These are phyloP conservation scores for Sphenostylis stenocarpa DNA, from an alignment of 306 rosid species.

Conservation along the genomic window DNA sequence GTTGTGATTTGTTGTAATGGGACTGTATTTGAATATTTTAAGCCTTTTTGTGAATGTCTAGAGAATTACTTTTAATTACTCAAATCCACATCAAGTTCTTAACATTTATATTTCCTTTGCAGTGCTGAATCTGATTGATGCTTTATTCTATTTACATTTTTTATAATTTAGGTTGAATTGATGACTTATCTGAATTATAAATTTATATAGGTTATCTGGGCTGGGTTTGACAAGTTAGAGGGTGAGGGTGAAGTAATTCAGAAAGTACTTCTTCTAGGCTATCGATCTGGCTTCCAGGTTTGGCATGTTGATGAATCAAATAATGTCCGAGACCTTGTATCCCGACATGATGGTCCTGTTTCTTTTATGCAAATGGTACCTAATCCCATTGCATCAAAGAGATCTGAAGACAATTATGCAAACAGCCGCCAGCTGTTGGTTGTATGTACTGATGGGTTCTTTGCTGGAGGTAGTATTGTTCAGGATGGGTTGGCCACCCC, in stretches of 20 bases:
- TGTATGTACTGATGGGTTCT: conserved; percentile 75
- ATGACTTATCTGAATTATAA: conserved; percentile 18
- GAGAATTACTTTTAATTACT: background rate
- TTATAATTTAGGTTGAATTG: background rate
- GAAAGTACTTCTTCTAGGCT: conserved; percentile 85
- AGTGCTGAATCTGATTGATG: background rate
- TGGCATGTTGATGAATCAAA: conserved; percentile 98
- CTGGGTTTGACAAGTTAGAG: conserved; percentile 94
- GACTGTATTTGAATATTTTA: background rate
- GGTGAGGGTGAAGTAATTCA: conserved; percentile 54
- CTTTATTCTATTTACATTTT: background rate
- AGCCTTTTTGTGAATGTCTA: background rate
- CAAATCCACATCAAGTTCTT: background rate
- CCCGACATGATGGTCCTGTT: conserved; percentile 82
- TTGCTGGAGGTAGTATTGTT: conserved; percentile 52
- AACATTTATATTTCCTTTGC: background rate
- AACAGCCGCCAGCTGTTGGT: conserved; percentile 72
- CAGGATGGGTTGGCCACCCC: conserved; percentile 54
- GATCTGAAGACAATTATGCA: conserved; percentile 62
- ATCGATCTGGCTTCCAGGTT: conserved; percentile 90
- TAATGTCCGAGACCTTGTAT: conserved; percentile 77
- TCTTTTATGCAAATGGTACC: conserved; percentile 92
- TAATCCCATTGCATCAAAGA: conserved; percentile 66
- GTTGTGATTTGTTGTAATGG: background rate
- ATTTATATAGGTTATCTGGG: conserved; percentile 79